These are phyloP conservation scores for Trichosporon ovoides DNA, from an alignment of 1,284 basidiomycete genomes.

Conservation along the genomic window DNA sequence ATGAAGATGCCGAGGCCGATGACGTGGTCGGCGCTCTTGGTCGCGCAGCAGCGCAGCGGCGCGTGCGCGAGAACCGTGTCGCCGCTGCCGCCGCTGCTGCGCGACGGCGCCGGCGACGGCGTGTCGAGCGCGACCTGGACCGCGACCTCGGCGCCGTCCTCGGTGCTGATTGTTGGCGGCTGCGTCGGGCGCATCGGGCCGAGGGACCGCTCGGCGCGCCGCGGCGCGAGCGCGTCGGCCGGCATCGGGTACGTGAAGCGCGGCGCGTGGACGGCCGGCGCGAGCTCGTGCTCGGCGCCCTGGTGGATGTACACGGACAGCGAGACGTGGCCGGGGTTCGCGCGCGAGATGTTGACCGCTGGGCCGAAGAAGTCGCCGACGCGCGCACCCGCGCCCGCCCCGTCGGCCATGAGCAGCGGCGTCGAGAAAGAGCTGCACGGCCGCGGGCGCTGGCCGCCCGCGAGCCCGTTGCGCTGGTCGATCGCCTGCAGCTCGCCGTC, in stretches of 20 bases:
- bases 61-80: neutral
- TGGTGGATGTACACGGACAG: slow-evolving; percentile 42
- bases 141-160: neutral
- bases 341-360: slow-evolving; percentile 13
- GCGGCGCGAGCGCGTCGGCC: neutral
- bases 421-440: slow-evolving; percentile 21
- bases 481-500: slow-evolving; percentile 41
- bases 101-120: neutral
- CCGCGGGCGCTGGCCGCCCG: slow-evolving; percentile 42
- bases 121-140: slow-evolving; percentile 3
- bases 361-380: slow-evolving; percentile 35
- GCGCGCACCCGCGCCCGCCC: slow-evolving; percentile 5
- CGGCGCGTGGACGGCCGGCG: slow-evolving; percentile 9
- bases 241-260: slow-evolving; percentile 23
- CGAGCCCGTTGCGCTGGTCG: slow-evolving; percentile 36
- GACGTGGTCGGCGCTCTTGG: slow-evolving; percentile 10
- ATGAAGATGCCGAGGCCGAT: slow-evolving; percentile 21
- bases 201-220: neutral
- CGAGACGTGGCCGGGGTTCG: slow-evolving; percentile 36
- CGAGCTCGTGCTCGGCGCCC: slow-evolving; percentile 10
- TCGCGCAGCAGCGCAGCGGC: slow-evolving; percentile 10
- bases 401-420: slow-evolving; percentile 6
- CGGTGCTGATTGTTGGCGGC: neutral
- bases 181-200: neutral
- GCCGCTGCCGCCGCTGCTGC: neutral